phyloP scores from a whole-genome alignment of 2,329 filamentous ascomycete species.

The Xylaria multiplex region DNA sequence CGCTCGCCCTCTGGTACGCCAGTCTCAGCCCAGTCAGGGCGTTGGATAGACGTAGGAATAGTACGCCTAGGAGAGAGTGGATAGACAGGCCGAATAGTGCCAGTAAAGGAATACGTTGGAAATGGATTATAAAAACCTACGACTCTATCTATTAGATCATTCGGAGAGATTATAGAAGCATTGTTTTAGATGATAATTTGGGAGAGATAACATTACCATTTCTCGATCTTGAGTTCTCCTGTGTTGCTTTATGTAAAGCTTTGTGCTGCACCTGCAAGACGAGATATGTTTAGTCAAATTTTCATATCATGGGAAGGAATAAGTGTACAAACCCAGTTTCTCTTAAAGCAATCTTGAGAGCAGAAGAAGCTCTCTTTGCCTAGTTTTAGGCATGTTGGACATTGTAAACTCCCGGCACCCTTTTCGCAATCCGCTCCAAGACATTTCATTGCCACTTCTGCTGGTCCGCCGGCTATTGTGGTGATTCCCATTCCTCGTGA shows the following conservation, averaged over 20 bases:
- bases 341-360: conserved; percentile 98
- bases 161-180: conserved; percentile 57
- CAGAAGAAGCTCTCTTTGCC: conserved; percentile 94
- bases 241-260: conserved; percentile 76
- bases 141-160: conserved; percentile 75
- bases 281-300: background rate
- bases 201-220: conserved; percentile 73
- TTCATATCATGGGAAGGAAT: background rate
- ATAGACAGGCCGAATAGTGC: conserved; percentile 84
- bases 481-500: background rate
- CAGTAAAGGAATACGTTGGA: conserved; percentile 85
- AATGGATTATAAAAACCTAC: conserved; percentile 93
- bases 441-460: conserved; percentile 70
- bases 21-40: conserved; percentile 88
- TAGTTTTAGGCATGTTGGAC: conserved; percentile 92
- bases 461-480: background rate
- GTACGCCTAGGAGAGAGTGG: conserved; percentile 77
- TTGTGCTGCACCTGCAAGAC: conserved; percentile 79
- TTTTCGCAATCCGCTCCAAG: conserved; percentile 85
- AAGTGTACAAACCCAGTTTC: conserved; percentile 82
- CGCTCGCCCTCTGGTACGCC: conserved; percentile 75
- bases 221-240: conserved; percentile 51
- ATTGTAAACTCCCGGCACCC: conserved; percentile 85
- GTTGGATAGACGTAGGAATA: conserved; percentile 80
- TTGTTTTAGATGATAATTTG: too few species aligned